phyloP scores from a whole-genome alignment of 768 basidiomycete genomes.

The Leccinum uliginosum region DNA sequence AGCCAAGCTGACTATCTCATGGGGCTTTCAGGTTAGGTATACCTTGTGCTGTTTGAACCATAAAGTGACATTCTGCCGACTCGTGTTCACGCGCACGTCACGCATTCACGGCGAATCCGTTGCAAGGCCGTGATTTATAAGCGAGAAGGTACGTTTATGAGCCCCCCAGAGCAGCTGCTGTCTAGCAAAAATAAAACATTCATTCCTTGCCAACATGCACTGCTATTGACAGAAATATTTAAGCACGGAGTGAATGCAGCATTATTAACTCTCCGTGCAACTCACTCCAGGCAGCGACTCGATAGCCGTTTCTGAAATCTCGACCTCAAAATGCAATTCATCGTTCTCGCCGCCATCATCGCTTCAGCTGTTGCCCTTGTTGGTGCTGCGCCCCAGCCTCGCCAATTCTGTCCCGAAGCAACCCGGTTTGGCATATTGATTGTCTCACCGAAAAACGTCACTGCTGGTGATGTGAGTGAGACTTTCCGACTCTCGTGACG shows the following conservation, averaged over 20 bases:
- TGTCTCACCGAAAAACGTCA: constrained; percentile 19
- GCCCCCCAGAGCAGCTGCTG: background rate
- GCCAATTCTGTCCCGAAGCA: constrained; percentile 23
- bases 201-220: background rate
- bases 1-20: too few species aligned
- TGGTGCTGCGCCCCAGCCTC: constrained; percentile 15
- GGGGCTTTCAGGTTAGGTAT: too few species aligned
- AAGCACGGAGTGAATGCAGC: background rate
- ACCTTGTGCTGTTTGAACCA: too few species aligned
- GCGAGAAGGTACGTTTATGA: too few species aligned
- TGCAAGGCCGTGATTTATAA: too few species aligned
- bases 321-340: background rate
- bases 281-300: background rate
- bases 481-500: background rate
- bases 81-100: too few species aligned
- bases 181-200: background rate
- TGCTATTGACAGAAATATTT: constrained; percentile 9
- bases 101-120: too few species aligned
- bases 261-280: background rate
- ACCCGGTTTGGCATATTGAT: constrained; percentile 14
- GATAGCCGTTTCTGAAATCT: background rate
- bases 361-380: constrained; percentile 13
- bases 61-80: too few species aligned
- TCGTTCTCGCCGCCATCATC: constrained; percentile 10
- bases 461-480: constrained; percentile 23